Conservation (phyloP, 2,329 filamentous ascomycete genomes). For the Geosmithia morbida region DNA sequence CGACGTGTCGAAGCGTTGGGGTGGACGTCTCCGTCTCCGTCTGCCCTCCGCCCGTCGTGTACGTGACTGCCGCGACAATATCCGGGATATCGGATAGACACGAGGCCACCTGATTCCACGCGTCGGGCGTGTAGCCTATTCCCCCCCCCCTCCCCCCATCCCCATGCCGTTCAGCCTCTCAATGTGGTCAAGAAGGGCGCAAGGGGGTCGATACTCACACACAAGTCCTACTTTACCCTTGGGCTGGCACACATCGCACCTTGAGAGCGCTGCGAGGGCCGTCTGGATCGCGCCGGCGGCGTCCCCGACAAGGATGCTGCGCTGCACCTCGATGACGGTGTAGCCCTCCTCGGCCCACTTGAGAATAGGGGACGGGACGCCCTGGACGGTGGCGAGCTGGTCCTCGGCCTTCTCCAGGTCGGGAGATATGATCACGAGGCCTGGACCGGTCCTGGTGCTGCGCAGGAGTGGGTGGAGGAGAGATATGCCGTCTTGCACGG, state of each 20-base stretch:
- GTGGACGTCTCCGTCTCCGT: background rate
- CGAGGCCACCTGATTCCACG: slow-evolving; percentile 10
- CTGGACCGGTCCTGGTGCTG: slow-evolving; percentile 17
- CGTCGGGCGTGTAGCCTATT: slow-evolving; percentile 6
- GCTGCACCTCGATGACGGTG: slow-evolving; percentile 37
- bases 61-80: slow-evolving; percentile 8
- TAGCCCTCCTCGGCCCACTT: slow-evolving; percentile 66
- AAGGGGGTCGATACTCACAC: slow-evolving; percentile 10
- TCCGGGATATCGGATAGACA: slow-evolving; percentile 8
- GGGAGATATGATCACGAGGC: slow-evolving; percentile 15
- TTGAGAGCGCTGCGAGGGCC: slow-evolving; percentile 7
- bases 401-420: slow-evolving; percentile 9
- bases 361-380: slow-evolving; percentile 36
- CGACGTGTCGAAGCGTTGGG: slow-evolving; percentile 7
- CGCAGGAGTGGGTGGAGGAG: slow-evolving; percentile 18
- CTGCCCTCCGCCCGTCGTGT: slow-evolving; percentile 6
- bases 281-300: slow-evolving; percentile 5
- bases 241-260: slow-evolving; percentile 15
- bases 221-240: slow-evolving; percentile 23
- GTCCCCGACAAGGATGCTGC: slow-evolving; percentile 6
- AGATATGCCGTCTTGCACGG: slow-evolving; percentile 7
- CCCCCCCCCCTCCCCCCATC: background rate
- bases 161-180: background rate
- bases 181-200: background rate
- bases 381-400: slow-evolving; percentile 9